Base-by-base conservation (phyloP, 768 basidiomycete species). In the Lentinula detonsa region DNA sequence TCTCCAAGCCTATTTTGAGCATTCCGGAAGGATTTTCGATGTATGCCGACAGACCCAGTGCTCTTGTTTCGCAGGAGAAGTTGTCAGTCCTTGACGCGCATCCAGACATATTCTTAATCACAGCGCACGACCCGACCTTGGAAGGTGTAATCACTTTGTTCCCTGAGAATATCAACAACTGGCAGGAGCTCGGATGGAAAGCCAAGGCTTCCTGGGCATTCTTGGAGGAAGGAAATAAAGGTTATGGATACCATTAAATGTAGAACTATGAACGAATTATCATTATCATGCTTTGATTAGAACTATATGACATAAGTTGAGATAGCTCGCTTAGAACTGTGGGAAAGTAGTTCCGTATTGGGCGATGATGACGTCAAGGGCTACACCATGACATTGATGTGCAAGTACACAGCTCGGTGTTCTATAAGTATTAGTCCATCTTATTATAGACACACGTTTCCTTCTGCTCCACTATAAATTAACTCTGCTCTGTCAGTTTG, bases 131-230 rank as follows among this genome's bases (percentile, higher is more conserved):
- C 51, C 21, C 16, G 34, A 56, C 66, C 39, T 49, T 70, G 55
- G 43, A 45, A 5, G 54, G 46, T 3, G 43, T 61, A 5, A 35
- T 69, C 7, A 65, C 49, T 0, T 48, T 63, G 49, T 67, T 67
- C 43, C 65, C 66, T 0, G 43, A 43, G 21, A 43, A 13, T 11
- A 16, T 68, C 6, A 48, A 67, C 59, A 48, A 46, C 2, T 69
- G 68, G 67, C 56, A 69, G 60, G 61, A 59, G 31, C 57, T 59
- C 50, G 66, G 65, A 16, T 67, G 60, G 64, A 69, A 69, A 61
- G 37, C 57, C 0, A 49, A 35, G 28, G 58, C 45, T 11, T 59
- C 52, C 13, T 68, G 65, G 65, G 61, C 64, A 23, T 67, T 65
- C 37, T 21, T 65, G 43, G 60, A 66, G 4, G 62, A 63, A 33